Base-by-base conservation (phyloP, 441 rosid species). In the Pelargonium australe region DNA sequence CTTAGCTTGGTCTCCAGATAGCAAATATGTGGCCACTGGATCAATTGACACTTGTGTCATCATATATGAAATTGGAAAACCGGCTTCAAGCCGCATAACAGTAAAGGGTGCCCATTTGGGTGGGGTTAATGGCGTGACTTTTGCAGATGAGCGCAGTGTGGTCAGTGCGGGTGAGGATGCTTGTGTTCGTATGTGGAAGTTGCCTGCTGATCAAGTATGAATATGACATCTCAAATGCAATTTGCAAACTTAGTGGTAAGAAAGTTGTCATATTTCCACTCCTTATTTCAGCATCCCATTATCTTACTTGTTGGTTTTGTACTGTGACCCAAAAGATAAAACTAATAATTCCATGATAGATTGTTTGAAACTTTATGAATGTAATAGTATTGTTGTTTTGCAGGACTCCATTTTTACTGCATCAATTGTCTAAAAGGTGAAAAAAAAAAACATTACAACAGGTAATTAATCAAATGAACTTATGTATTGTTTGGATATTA, bases 121-220 rank as follows among this genome's bases (percentile, higher is more conserved):
- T 68, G 85, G 85, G 34, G 85, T 82, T 45, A 74, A 78, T 68
- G 85, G 81, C 43, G 34, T 82, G 75, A 76, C 72, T 73, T 82
- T 80, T 76, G 66, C 58, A 9, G 80, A 82, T 25, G 77, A 78
- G 17, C 61, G 62, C 66, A 76, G 51, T 13, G 76, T 78, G 69
- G 77, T 70, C 41, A 80, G 80, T 68, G 80, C 83, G 13, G 85
- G 85, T 60, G 85, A 80, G 71, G 85, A 82, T 74, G 83, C 76
- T 9, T 76, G 79, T 73, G 49, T 82, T 62, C 83, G 83, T 28
- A 70, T 74, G 16, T 80, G 85, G 85, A 72, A 37, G 72, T 14
- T 80, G 49, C 19, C 61, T 16, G 0, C 7, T 0, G 8, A 55
- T 2, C 20, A 55, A 55, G 20, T 20, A 55, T 55, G 61, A 55